Base-by-base conservation (phyloP, 2,329 filamentous ascomycete species). In the Hymenoscyphus linearis region DNA sequence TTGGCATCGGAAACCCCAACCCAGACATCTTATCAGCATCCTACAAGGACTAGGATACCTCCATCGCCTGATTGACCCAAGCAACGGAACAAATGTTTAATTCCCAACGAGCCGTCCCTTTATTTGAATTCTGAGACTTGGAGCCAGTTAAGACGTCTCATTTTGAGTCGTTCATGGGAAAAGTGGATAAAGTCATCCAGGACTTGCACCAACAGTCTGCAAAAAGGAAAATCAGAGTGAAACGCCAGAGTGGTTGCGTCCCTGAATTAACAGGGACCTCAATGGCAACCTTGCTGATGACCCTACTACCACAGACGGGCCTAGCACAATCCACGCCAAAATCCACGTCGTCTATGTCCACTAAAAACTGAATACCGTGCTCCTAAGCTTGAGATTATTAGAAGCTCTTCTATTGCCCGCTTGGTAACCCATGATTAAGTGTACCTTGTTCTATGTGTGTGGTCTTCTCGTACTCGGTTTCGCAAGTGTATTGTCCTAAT, bases 121-220 rank as follows among this genome's bases (percentile, higher is more conserved):
- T 60, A 47, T 60, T 60, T 25, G 59, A 60, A n/a, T 60, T 60
- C 22, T 35, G 59, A 36, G 55, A 60, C 36, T 27, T 60, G 18
- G 14, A 36, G 1, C 9, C 44, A 18, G n/a, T 34, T 35, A 44
- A 31, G 54, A 53, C 59, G 18, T n/a, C 54, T 7, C 27, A 10
- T 14, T 31, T 60, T n/a, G 54, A 57, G 27, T 31, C 16, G 18
- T 52, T 60, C 16, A 57, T 60, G 54, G 44, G 18, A 3, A 37
- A 44, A 4, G 59, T 57, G 26, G 59, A 60, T 40, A 4, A 40
- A 57, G 16, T 44, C 3, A 34, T 60, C 34, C 54, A 57, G 18
- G 59, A 26, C 52, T 34, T 60, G 25, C 59, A 60, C 54, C 35
- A 54, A 16, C 36, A 26, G 18, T 57, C 37, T 34, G 59, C 59